Evolutionary conservation across 2,329 filamentous ascomycete species (phyloP), one percentile per base, ranked within the genome.

Genomic region (Trichoderma semiorbis): DNA sequence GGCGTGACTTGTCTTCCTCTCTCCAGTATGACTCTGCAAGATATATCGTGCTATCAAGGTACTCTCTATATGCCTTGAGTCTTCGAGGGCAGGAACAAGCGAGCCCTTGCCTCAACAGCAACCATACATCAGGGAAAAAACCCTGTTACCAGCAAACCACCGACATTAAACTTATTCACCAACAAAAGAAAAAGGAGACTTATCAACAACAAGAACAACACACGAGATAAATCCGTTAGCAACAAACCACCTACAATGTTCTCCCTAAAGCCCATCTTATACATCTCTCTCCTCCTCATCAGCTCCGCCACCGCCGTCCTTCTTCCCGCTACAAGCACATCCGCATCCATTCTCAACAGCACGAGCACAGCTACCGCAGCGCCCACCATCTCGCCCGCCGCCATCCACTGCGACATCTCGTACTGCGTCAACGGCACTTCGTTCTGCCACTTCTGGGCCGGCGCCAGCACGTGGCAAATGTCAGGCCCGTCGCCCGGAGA

Each of bases 371-470:
- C 65, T 24, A 61, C 63, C 24, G 47, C 47, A 5, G 24, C 21
- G 5, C 30, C 69, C 14, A 53, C 55, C 30, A 26, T 36, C 32
- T 43, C 65, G 14, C n/a, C 67, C 16, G 58, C 21, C 11, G 12
- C 62, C 14, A 66, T 77, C 53, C 66, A 76, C 64, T 83, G 82
- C 76, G 77, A 80, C 69, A 77, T 80, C 73, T 72, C 74, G 28
- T 82, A 81, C 75, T 83, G 82, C 76, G 79, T 80, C 55, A 75
- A 77, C 18, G 72, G 74, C 16, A 77, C 76, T 4, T 78, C 78
- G 3, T 84, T 79, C 78, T 84, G 83, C 75, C 79, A 81, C 73
- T 81, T 78, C 75, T 84, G 81, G 78, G 77, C 75, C 28, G 82
- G 81, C 18, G 73, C 82, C 58, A 83, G 80, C 7, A 75, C 76